Evolutionary conservation across 2,329 filamentous ascomycete genomes (phyloP), one percentile per base, ranked within the genome.

Genomic region (Claviceps pazoutovae): DNA sequence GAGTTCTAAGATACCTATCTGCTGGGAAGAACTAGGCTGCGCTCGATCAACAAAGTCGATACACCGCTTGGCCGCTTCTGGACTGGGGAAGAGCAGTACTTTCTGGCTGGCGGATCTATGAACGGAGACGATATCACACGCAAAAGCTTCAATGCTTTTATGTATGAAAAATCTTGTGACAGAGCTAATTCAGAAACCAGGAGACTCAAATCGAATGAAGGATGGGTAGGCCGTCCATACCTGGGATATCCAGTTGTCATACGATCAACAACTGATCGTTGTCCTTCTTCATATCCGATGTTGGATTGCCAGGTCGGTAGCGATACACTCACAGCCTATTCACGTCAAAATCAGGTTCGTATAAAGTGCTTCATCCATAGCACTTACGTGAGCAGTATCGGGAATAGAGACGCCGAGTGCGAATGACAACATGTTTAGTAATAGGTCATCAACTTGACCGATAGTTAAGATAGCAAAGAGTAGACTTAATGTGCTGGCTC

Each of bases 161-260:
- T 97, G 88, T 56, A 97, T 83, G 68, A 95, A 96, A 72, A 97
- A 98, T 51, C 90, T 88, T 46, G 26, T n/a, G n/a, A 17, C 48
- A n/a, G 11, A 11, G 11, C 21, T 8, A 26, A 23, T 16, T 50
- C 17, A 50, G 42, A 9, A 26, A 19, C 19, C 5, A 23, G 17
- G 11, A 36, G 16, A 38, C 16, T 26, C 16, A 30, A 9, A 16
- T 23, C 17, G 1, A 23, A n/a, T 11, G 47, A 23, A 16, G 14
- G 17, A 16, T 41, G 3, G 16, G 7, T n/a, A n/a, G 1, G n/a
- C 4, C 37, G 30, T 14, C 21, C 50, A n/a, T 67, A 87, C 83
- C 86, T 80, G 55, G 93, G 93, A 67, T 98, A 98, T 38, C 93
- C 93, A 45, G 86, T 94, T 57, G 80, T 76, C 89, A 98, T 85